Conservation (phyloP, 768 basidiomycete species). For the Cystoderma amianthinum region DNA sequence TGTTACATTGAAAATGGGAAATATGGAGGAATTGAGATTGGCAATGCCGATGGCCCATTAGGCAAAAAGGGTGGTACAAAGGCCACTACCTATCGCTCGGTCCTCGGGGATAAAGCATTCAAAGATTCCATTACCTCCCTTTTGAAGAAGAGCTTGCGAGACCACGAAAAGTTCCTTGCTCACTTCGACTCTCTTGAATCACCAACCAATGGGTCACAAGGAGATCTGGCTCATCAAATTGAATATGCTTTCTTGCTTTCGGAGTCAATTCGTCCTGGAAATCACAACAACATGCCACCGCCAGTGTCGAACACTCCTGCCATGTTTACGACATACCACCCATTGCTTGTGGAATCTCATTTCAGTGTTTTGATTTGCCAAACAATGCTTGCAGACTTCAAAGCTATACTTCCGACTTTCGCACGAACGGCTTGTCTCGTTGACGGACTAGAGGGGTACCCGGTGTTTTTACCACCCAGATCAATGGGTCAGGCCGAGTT, state of each 20-base stretch:
- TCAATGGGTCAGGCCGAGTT: conserved; percentile 91
- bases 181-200: conserved; percentile 76
- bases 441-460: conserved; percentile 83
- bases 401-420: conserved; percentile 55
- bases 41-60: conserved; percentile 72
- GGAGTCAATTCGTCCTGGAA: conserved; percentile 62
- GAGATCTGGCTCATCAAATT: conserved; percentile 44
- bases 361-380: conserved; percentile 72
- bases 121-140: conserved; percentile 53
- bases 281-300: conserved; percentile 25
- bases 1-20: conserved; percentile 69
- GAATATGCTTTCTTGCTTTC: conserved; percentile 66
- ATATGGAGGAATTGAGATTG: conserved; percentile 84
- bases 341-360: conserved; percentile 81
- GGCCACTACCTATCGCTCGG: conserved; percentile 52
- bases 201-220: conserved; percentile 21
- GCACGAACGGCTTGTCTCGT: conserved; percentile 60
- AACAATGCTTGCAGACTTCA: conserved; percentile 74
- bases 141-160: conserved; percentile 71
- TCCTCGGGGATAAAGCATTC: conserved; percentile 47
- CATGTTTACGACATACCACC: conserved; percentile 87
- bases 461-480: conserved; percentile 79
- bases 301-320: conserved; percentile 39
- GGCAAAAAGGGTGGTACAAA: conserved; percentile 55
- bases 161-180: conserved; percentile 77